phyloP scores from a whole-genome alignment of 352 stramenopile species.

The Phytophthora litchii region DNA sequence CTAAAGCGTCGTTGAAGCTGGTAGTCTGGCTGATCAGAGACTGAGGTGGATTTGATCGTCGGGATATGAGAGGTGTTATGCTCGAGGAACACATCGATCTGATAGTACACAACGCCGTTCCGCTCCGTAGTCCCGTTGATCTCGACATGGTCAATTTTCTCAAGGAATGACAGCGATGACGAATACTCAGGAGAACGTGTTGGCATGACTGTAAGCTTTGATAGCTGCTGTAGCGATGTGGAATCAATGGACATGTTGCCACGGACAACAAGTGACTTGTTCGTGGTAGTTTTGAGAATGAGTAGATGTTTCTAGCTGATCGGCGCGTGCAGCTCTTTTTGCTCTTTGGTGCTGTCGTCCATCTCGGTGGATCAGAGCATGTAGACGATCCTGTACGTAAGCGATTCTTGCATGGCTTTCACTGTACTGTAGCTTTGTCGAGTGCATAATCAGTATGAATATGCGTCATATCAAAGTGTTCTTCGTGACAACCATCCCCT shows the following conservation, averaged over 20 bases:
- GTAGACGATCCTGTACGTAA: too few species aligned
- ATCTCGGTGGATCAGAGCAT: slow-evolving; percentile 1
- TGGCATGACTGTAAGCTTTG: slow-evolving; percentile 26
- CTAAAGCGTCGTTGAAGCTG: slow-evolving; percentile 46
- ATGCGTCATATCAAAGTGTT: slow-evolving; percentile 21
- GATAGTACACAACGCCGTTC: slow-evolving; percentile 49
- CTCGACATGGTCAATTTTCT: slow-evolving; percentile 49
- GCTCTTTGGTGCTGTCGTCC: slow-evolving; percentile 1
- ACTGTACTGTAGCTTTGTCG: too few species aligned
- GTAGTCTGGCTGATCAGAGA: slow-evolving; percentile 38
- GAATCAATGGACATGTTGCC: not conserved
- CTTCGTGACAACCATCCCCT: slow-evolving; percentile 1
- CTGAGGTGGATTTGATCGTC: slow-evolving; percentile 41
- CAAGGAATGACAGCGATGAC: slow-evolving; percentile 28
- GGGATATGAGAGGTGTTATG: slow-evolving; percentile 53
- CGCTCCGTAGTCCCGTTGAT: slow-evolving; percentile 40
- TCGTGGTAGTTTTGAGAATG: slow-evolving; percentile 18
- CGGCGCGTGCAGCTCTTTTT: slow-evolving; percentile 1
- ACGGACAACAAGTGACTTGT: too few species aligned
- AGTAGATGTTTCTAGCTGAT: not conserved
- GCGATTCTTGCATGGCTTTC: too few species aligned
- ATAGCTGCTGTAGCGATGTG: slow-evolving; percentile 25
- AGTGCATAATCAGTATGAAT: slow-evolving; percentile 7
- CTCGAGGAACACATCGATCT: slow-evolving; percentile 57
- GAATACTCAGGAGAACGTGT: slow-evolving; percentile 20